These are phyloP conservation scores for Pleurotus citrinopileatus DNA, from an alignment of 768 basidiomycete species.

Conservation along the genomic window DNA sequence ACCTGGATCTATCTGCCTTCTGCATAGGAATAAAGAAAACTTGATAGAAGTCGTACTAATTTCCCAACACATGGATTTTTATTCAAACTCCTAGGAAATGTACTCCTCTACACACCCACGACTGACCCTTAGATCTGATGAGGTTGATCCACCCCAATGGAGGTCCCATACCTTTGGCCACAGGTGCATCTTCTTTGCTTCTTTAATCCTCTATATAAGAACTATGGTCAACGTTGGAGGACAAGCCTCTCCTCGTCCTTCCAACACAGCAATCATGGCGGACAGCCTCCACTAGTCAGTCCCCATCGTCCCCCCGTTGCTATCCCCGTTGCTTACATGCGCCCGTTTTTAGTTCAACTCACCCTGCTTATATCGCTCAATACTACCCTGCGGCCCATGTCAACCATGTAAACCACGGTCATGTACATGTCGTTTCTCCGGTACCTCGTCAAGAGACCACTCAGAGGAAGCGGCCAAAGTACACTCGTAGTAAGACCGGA, in stretches of 20 bases:
- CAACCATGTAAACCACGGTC: conserved; percentile 37
- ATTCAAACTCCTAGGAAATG: conserved; percentile 40
- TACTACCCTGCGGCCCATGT: conserved; percentile 37
- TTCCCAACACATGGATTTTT: conserved; percentile 11
- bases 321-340: conserved; percentile 15
- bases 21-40: conserved; percentile 1
- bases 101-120: conserved; percentile 39
- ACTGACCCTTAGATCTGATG: conserved; percentile 73
- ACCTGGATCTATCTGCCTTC: neutral
- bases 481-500: conserved; percentile 91
- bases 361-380: conserved; percentile 39
- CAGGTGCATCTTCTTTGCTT: conserved; percentile 37
- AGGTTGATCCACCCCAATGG: conserved; percentile 55
- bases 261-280: conserved; percentile 36
- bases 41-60: conserved; percentile 6
- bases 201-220: conserved; percentile 49
- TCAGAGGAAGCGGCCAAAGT: conserved; percentile 83
- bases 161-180: conserved; percentile 31
- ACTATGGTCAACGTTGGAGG: conserved; percentile 40
- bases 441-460: conserved; percentile 47
- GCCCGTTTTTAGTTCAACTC: conserved; percentile 29
- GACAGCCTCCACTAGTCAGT: conserved; percentile 57
- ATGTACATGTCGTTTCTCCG: conserved; percentile 46
- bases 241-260: conserved; percentile 36
- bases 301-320: conserved; percentile 8